A percentile compares a stretch with the other conserved stretches of the same genome.
Conservation (phyloP, 768 basidiomycete genomes). For the Mycena vitilis region DNA sequence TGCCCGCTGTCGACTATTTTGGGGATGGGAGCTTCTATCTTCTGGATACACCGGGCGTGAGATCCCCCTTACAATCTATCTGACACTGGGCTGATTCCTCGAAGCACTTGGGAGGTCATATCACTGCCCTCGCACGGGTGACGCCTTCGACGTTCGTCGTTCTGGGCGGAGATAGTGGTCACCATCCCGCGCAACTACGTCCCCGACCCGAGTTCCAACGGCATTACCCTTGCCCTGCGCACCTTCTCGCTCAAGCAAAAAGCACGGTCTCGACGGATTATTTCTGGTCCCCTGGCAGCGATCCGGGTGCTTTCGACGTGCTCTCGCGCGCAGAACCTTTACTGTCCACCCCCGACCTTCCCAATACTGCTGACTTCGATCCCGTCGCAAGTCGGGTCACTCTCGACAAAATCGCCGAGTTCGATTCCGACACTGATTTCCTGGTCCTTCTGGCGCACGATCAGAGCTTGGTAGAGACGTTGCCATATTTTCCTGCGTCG, state of each 20-base stretch:
- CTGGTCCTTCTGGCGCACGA: slow-evolving; percentile 36
- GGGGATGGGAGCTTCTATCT: slow-evolving; percentile 34
- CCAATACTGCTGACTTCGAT: slow-evolving; percentile 15
- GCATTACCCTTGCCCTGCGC: slow-evolving; percentile 29
- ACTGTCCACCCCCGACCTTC: slow-evolving; percentile 27
- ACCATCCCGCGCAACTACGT: slow-evolving; percentile 33
- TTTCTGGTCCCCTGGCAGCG: slow-evolving; percentile 26
- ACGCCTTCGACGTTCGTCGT: slow-evolving; percentile 33
- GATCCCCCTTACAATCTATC: not conserved
- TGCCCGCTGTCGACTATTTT: slow-evolving; percentile 31
- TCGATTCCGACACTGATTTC: slow-evolving; percentile 34
- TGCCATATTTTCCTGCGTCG: slow-evolving; percentile 32
- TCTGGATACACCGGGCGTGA: slow-evolving; percentile 34
- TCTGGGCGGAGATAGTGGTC: slow-evolving; percentile 33
- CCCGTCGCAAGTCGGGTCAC: slow-evolving; percentile 18
- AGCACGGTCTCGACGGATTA: slow-evolving; percentile 31
- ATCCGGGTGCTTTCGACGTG: slow-evolving; percentile 17
- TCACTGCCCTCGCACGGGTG: slow-evolving; percentile 33
- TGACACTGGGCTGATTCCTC: not conserved
- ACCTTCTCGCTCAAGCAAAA: slow-evolving; percentile 18
- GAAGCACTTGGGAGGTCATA: slow-evolving; percentile 34
- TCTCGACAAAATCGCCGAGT: slow-evolving; percentile 24
- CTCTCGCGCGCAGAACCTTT: slow-evolving; percentile 28
- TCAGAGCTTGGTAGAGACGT: slow-evolving; percentile 16
- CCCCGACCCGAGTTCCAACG: slow-evolving; percentile 28